Evolutionary conservation across 78 protist genomes (phyloP).

Genomic region (Planoprotostelium fungivorum): DNA sequence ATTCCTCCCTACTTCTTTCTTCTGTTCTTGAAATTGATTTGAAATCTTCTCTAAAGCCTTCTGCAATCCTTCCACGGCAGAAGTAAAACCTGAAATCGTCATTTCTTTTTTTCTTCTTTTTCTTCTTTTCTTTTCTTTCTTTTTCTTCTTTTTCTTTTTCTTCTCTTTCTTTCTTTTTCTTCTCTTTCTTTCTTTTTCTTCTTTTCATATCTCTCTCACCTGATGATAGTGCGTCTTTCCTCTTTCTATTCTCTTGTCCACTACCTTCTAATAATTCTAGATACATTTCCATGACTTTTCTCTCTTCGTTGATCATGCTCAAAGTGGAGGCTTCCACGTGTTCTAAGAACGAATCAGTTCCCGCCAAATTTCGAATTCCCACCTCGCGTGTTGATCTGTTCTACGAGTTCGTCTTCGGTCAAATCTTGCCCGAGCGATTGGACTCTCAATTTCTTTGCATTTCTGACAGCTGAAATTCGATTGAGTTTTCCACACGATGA

Average conservation of each 20-base stretch:
- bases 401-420: neutral
- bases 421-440: neutral
- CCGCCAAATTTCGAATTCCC: neutral
- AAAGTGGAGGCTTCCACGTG: neutral
- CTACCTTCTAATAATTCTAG: neutral
- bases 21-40: neutral
- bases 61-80: neutral
- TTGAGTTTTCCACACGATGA: too few relatives aligned
- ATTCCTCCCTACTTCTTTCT: neutral
- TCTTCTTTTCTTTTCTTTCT: neutral
- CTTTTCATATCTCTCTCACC: too few relatives aligned
- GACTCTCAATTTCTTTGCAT: neutral
- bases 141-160: too few relatives aligned
- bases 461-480: neutral
- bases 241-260: neutral
- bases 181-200: too few relatives aligned
- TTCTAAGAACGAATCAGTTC: neutral
- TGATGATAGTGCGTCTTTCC: neutral
- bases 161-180: too few relatives aligned
- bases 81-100: neutral
- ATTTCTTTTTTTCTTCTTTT: neutral
- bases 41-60: neutral
- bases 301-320: neutral
- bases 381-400: neutral
- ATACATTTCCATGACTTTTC: neutral